phyloP scores from a whole-genome alignment of 805 yeast genomes.

The Lipomyces kockii region DNA sequence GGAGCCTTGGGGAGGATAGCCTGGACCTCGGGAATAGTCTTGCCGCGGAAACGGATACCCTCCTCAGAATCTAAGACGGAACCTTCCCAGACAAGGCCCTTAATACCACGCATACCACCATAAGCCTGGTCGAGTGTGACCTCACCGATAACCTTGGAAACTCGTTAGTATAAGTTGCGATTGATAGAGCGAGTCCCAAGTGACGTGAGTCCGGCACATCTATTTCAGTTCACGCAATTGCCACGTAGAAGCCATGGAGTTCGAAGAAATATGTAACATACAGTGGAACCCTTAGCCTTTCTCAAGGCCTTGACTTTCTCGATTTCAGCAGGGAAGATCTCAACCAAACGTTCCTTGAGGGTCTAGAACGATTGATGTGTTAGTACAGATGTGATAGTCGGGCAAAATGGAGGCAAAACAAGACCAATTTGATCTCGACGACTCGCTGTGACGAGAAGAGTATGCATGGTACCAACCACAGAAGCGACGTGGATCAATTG shows the following conservation, averaged over 20 bases:
- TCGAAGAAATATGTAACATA: slow-evolving; percentile 46
- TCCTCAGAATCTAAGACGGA: slow-evolving; percentile 82
- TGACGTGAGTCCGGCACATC: no score
- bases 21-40: slow-evolving; percentile 79
- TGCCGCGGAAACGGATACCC: slow-evolving; percentile 86
- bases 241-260: no score
- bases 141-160: slow-evolving; percentile 61
- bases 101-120: slow-evolving; percentile 91
- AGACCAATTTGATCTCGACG: background rate
- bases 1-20: slow-evolving; percentile 74
- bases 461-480: background rate
- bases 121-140: slow-evolving; percentile 78
- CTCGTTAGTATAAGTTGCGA: background rate
- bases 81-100: slow-evolving; percentile 87
- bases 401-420: background rate
- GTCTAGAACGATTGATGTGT: slow-evolving; percentile 45
- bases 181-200: background rate
- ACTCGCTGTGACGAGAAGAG: background rate
- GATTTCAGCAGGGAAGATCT: slow-evolving; percentile 85
- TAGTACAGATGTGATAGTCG: background rate
- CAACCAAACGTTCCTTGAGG: slow-evolving; percentile 92
- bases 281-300: slow-evolving; percentile 81
- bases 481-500: background rate
- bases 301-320: slow-evolving; percentile 89
- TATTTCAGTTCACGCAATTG: background rate